phyloP scores from a whole-genome alignment of 1,284 basidiomycete genomes.

The Microbotryum saponariae region DNA sequence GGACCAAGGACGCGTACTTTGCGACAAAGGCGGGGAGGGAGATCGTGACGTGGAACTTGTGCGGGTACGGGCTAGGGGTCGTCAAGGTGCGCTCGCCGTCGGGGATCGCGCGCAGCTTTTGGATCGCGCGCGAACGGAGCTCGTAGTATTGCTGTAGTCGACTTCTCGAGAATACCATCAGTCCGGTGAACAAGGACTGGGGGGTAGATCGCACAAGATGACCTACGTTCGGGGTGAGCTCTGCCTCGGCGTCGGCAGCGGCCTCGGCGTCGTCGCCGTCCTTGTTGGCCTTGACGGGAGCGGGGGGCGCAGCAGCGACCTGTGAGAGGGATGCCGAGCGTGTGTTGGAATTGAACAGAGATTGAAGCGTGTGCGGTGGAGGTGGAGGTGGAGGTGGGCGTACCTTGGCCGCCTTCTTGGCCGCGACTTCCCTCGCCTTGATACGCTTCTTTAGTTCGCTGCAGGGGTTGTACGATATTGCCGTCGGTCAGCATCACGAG shows the following conservation, averaged over 20 bases:
- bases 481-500: too few species aligned
- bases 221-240: constrained; percentile 71
- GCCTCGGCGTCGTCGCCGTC: constrained; percentile 35
- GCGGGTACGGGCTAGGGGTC: constrained; percentile 87
- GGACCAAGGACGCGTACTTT: constrained; percentile 62
- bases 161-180: not conserved
- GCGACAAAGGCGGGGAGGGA: constrained; percentile 73
- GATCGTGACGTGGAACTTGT: constrained; percentile 89
- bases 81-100: constrained; percentile 40
- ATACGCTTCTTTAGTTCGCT: constrained; percentile 87
- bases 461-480: constrained; percentile 5
- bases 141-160: constrained; percentile 87
- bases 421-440: constrained; percentile 77
- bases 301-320: constrained; percentile 42
- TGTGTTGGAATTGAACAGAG: too few species aligned
- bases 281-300: constrained; percentile 45
- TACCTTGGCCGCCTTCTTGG: constrained; percentile 68
- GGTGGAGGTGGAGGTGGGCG: not conserved
- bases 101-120: constrained; percentile 74
- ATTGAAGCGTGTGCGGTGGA: too few species aligned
- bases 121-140: constrained; percentile 78
- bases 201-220: not conserved
- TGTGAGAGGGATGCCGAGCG: not conserved
- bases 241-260: constrained; percentile 53
- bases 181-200: not conserved